Percentiles rank a stretch among this genome's conserved stretches.
These are phyloP conservation scores for Helicocarpus griseus DNA, from an alignment of 2,329 filamentous ascomycete species.

Conservation along the genomic window DNA sequence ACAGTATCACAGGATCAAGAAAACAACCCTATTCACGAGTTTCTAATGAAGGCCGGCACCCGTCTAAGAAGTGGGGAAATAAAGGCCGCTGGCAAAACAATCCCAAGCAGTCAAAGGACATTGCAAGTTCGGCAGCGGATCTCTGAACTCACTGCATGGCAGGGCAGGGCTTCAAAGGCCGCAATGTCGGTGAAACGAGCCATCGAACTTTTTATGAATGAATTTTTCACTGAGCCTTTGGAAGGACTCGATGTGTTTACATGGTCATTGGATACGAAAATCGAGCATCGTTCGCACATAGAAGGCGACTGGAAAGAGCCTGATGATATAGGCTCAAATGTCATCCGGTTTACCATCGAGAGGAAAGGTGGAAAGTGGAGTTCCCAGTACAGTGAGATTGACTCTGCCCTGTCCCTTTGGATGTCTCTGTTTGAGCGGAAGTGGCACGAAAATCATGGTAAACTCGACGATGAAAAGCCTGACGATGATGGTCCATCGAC, in stretches of 20 bases:
- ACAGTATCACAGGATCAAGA: background rate
- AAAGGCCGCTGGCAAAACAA: background rate
- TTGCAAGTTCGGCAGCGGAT: background rate
- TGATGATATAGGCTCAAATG: background rate
- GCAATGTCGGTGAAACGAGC: conserved; percentile 10
- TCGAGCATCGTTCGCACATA: background rate
- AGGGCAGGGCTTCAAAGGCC: conserved; percentile 12
- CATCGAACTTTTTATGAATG: conserved; percentile 17
- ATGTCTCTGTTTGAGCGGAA: background rate
- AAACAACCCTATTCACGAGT: background rate
- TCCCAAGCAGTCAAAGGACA: background rate
- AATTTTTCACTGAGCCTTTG: conserved; percentile 6
- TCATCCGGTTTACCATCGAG: background rate
- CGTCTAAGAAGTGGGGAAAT: background rate
- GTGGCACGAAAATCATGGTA: background rate
- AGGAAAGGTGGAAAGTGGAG: conserved; percentile 13
- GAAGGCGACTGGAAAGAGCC: background rate
- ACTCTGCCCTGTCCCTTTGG: conserved; percentile 23
- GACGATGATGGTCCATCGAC: background rate
- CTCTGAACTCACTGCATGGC: conserved; percentile 11
- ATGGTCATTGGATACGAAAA: background rate
- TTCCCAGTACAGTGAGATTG: conserved; percentile 14
- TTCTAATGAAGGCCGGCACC: background rate
- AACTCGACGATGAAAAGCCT: background rate
- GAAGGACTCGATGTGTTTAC: background rate